Evolutionary conservation across 371 early-diverging fungal genomes (phyloP), one percentile per base, ranked within the genome.

Genomic region (Saksenaea vasiformis): DNA sequence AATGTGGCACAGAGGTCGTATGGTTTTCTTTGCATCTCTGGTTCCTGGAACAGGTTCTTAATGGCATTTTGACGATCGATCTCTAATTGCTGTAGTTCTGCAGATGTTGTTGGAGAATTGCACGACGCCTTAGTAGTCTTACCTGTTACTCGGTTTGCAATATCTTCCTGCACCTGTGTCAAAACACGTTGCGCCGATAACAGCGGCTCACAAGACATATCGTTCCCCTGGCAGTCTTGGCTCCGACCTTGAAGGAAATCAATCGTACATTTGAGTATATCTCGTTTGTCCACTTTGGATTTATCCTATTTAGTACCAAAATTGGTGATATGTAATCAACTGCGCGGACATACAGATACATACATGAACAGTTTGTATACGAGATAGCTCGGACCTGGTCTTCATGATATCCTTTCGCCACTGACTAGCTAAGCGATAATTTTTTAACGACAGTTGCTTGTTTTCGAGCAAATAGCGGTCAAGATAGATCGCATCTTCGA

Each of bases 381-480:
- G n/a, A 19, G 51, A 47, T 22, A 70, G 60, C 38, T 67, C 63
- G 4, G 8, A 2, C 19, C 58, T 61, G 2, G 62, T 35, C 28
- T 58, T n/a, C 5, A 9, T 51, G 4, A 75, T 72, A 26, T 76
- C 67, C 34, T 55, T 60, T 27, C 61, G 56, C 55, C 58, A 79
- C 9, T 35, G 1, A n/a, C 75, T 69, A 39, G 67, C 67, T 34
- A 73, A 54, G 24, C 62, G 62, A 51, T 78, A 72, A 22, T 61
- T 63, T 31, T 63, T 13, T 0, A 78, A 55, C 0, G 71, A 60
- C 14, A 41, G 39, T 7, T 74, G 66, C 43, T 66, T 67, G 54
- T 81, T 78, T n/a, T 67, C 54, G 0, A 36, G 13, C 55, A 78
- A 64, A 41, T 81, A 81, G 31, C 82, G 66, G 41, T 78, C 82